Evolutionary conservation across 148 eudicot genomes (phyloP).

Genomic region (Agrostemma githago): DNA sequence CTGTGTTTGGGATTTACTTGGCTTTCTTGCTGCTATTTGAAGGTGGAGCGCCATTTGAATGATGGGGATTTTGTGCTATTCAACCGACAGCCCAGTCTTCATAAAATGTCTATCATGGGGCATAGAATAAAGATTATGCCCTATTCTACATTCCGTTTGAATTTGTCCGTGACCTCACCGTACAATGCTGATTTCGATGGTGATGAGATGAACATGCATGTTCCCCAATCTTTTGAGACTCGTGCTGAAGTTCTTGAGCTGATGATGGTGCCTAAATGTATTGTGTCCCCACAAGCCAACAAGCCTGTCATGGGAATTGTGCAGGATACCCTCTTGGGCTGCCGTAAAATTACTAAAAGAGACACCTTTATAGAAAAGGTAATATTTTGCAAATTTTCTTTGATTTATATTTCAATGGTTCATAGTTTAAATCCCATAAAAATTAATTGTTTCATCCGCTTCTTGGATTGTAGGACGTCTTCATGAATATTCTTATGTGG

Average conservation of each 20-base stretch:
- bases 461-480: conserved; percentile 63
- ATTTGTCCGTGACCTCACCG: conserved; percentile 92
- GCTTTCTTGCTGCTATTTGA: conserved; percentile 13
- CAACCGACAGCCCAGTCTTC: conserved; percentile 97
- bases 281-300: conserved; percentile 97
- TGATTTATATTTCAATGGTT: not conserved
- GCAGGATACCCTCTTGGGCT: conserved; percentile 95
- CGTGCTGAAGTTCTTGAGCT: conserved; percentile 97
- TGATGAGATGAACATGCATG: conserved; percentile 99
- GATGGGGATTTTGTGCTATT: conserved; percentile 98
- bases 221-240: conserved; percentile 98
- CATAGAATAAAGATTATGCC: conserved; percentile 98
- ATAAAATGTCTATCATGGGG: conserved; percentile 99
- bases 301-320: conserved; percentile 99
- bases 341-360: conserved; percentile 94
- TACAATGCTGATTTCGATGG: conserved; percentile 99
- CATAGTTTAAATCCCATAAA: not conserved
- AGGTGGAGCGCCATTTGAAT: conserved; percentile 95
- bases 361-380: conserved; percentile 99
- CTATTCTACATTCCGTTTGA: conserved; percentile 90
- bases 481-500: conserved; percentile 99
- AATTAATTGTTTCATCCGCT: not conserved
- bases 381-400: conserved; percentile 1
- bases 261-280: conserved; percentile 99
- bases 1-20: conserved; percentile 1